A percentile compares a stretch with the other conserved stretches of the same genome.
Conservation (phyloP, 2,329 filamentous ascomycete species). For the Elsinoe necatrix region DNA sequence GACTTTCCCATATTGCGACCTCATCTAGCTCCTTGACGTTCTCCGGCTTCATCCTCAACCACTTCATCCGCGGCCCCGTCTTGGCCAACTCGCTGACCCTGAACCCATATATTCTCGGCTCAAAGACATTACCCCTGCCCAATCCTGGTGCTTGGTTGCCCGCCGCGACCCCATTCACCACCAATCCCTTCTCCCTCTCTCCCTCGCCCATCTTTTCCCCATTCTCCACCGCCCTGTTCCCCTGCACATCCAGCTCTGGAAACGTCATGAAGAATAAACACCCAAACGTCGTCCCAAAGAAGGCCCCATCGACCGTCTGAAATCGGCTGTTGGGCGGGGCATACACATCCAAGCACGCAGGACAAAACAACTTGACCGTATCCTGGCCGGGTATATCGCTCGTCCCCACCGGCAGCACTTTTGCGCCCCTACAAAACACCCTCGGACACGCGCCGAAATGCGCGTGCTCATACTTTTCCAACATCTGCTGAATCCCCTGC, state of each 20-base stretch:
- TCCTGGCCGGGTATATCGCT: constrained; percentile 94
- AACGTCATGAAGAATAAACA: constrained; percentile 98
- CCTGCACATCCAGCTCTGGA: constrained; percentile 78
- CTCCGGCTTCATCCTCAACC: constrained; percentile 76
- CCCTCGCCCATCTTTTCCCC: constrained; percentile 12
- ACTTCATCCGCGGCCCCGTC: constrained; percentile 92
- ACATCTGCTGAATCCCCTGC: constrained; percentile 96
- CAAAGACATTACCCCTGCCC: constrained; percentile 75
- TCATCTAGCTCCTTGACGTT: constrained; percentile 82
- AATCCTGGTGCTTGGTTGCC: constrained; percentile 84
- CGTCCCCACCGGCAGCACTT: constrained; percentile 85
- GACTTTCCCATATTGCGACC: constrained; percentile 34
- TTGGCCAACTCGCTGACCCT: constrained; percentile 82
- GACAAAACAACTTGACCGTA: constrained; percentile 97
- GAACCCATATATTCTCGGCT: constrained; percentile 95
- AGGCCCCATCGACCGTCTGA: constrained; percentile 93
- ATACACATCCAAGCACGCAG: constrained; percentile 92
- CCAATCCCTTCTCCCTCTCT: constrained; percentile 26
- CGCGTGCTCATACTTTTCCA: constrained; percentile 94
- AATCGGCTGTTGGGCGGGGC: constrained; percentile 95
- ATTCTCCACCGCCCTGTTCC: constrained; percentile 19
- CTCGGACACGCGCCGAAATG: constrained; percentile 96
- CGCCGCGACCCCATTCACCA: constrained; percentile 77
- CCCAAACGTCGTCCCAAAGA: constrained; percentile 96
- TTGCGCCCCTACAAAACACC: constrained; percentile 80